A percentile compares a stretch with the other conserved stretches of the same genome.
phyloP scores from a whole-genome alignment of 768 basidiomycete genomes.

The Mycena kentingensis region DNA sequence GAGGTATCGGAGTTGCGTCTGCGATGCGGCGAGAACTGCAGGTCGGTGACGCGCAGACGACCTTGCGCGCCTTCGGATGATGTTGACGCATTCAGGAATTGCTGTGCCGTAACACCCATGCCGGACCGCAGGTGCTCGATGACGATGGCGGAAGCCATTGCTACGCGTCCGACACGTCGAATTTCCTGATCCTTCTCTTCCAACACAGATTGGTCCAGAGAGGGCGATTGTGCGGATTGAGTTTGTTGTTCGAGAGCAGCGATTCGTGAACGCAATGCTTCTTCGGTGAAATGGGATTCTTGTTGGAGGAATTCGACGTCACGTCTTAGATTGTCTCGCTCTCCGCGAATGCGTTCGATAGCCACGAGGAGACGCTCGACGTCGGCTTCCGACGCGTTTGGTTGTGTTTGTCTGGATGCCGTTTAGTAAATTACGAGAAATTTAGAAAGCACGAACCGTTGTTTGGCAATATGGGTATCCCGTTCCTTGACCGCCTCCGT shows the following conservation, averaged over 20 bases:
- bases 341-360: conserved; percentile 65
- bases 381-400: conserved; percentile 28
- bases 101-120: conserved; percentile 25
- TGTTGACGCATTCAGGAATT: conserved; percentile 8
- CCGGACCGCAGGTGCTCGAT: conserved; percentile 40
- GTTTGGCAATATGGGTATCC: conserved; percentile 21
- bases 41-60: conserved; percentile 27
- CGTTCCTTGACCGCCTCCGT: conserved; percentile 28
- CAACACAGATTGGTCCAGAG: conserved; percentile 23
- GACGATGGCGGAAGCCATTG: conserved; percentile 40
- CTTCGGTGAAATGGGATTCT: conserved; percentile 65
- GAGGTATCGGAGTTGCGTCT: conserved; percentile 31
- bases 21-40: conserved; percentile 27
- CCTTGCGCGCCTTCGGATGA: conserved; percentile 24
- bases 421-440: background rate
- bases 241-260: conserved; percentile 24
- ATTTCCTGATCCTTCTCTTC: conserved; percentile 33
- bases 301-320: conserved; percentile 68
- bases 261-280: conserved; percentile 58
- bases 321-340: conserved; percentile 63
- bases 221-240: conserved; percentile 25
- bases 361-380: conserved; percentile 62
- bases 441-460: conserved; percentile 15
- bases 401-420: conserved; percentile 3
- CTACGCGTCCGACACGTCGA: conserved; percentile 34